Conservation (phyloP, 352 stramenopile species). For the Pilasporangium apinafurcum region DNA sequence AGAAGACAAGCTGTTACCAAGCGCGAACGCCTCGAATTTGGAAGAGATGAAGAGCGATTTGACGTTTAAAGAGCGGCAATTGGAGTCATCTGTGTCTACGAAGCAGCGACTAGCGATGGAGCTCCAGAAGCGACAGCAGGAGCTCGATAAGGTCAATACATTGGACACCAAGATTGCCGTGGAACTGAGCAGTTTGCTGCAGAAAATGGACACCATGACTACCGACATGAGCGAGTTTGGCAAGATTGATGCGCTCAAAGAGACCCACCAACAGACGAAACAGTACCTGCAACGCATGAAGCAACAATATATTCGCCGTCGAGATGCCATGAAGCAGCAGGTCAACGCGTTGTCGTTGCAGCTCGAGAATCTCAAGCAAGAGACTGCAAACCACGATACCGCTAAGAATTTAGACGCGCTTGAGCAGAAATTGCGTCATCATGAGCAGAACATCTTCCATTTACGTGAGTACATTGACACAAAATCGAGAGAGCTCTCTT, state of each 20-base stretch:
- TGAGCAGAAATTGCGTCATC: conserved; percentile 87
- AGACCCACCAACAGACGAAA: conserved; percentile 75
- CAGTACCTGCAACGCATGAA: conserved; percentile 62
- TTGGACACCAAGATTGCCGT: conserved; percentile 84
- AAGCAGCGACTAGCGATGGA: conserved; percentile 85
- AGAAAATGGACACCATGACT: conserved; percentile 86
- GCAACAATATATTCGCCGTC: conserved; percentile 80
- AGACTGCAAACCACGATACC: conserved; percentile 68
- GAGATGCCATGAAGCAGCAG: conserved; percentile 84
- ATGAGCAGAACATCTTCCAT: conserved; percentile 92
- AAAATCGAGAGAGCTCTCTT: conserved; percentile 87
- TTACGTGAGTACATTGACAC: conserved; percentile 86
- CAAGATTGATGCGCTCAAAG: conserved; percentile 83
- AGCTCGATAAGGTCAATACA: conserved; percentile 90
- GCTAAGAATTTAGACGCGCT: conserved; percentile 76
- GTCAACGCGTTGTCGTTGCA: conserved; percentile 50
- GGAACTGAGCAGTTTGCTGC: conserved; percentile 72
- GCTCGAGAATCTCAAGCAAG: conserved; percentile 75
- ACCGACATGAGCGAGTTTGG: conserved; percentile 86
- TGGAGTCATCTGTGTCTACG: conserved; percentile 87
- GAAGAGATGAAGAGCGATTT: conserved; percentile 88
- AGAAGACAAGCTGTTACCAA: conserved; percentile 73
- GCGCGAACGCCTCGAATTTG: conserved; percentile 46
- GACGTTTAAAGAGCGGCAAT: conserved; percentile 89
- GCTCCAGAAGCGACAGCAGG: conserved; percentile 79